Conservation (phyloP, 306 rosid species). For the Cicer bijugum region DNA sequence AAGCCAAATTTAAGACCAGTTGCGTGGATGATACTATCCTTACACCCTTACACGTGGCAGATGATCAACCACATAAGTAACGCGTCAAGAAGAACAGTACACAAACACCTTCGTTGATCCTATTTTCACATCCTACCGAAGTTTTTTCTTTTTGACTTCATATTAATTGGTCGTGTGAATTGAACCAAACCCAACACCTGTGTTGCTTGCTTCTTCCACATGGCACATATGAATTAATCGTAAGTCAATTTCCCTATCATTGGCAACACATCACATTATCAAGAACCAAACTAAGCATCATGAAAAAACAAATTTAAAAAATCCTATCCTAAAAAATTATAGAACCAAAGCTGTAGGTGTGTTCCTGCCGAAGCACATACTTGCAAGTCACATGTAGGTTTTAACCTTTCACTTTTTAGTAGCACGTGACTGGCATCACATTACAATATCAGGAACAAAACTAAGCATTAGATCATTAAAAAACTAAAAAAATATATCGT, state of each 20-base stretch:
- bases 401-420: too few relatives aligned
- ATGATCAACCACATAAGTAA: neutral
- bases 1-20: neutral
- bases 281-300: neutral
- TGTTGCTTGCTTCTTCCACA: neutral
- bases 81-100: neutral
- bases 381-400: too few relatives aligned
- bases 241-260: neutral
- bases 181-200: neutral
- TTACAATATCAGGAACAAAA: too few relatives aligned
- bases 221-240: neutral
- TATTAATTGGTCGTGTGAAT: neutral
- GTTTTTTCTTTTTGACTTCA: neutral
- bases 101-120: neutral
- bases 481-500: too few relatives aligned
- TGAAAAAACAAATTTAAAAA: neutral
- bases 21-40: neutral
- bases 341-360: too few relatives aligned
- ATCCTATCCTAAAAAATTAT: too few relatives aligned
- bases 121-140: neutral
- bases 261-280: neutral
- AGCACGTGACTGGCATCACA: too few relatives aligned
- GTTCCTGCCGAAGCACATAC: too few relatives aligned
- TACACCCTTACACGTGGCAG: neutral
- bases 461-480: too few relatives aligned